Conservation (phyloP, 257 asterid species). For the Henckelia pumila region DNA sequence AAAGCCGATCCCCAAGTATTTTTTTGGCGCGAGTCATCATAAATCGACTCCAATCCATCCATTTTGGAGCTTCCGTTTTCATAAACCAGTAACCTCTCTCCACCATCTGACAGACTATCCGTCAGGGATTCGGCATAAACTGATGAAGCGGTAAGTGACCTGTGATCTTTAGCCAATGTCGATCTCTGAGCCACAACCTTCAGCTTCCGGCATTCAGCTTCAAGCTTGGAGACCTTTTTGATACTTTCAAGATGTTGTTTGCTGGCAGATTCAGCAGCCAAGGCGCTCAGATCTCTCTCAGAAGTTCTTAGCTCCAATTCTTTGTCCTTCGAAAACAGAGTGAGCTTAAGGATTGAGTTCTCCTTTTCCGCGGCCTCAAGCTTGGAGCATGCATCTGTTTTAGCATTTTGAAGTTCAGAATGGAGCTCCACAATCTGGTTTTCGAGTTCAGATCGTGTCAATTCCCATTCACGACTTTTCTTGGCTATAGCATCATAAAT, state of each 20-base stretch:
- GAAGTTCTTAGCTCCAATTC: slow-evolving; percentile 41
- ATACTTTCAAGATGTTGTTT: slow-evolving; percentile 70
- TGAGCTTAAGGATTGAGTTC: slow-evolving; percentile 50
- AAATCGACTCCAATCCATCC: slow-evolving; percentile 35
- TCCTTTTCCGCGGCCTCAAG: slow-evolving; percentile 64
- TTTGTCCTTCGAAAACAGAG: slow-evolving; percentile 44
- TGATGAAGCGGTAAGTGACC: slow-evolving; percentile 47
- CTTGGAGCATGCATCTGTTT: slow-evolving; percentile 43
- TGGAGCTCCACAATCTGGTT: slow-evolving; percentile 51
- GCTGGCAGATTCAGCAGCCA: slow-evolving; percentile 79
- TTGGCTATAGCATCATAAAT: slow-evolving; percentile 40
- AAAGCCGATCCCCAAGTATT: slow-evolving; percentile 22
- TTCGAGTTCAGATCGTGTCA: slow-evolving; percentile 51
- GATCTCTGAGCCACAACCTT: slow-evolving; percentile 48
- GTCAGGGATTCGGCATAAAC: slow-evolving; percentile 50
- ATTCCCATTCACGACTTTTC: slow-evolving; percentile 52
- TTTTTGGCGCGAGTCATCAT: slow-evolving; percentile 25
- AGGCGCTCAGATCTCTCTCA: slow-evolving; percentile 63
- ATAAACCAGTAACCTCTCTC: slow-evolving; percentile 37
- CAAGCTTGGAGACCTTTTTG: slow-evolving; percentile 60
- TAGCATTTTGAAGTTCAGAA: slow-evolving; percentile 44
- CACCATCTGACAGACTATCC: slow-evolving; percentile 62
- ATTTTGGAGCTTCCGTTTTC: slow-evolving; percentile 34
- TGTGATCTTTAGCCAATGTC: slow-evolving; percentile 33
- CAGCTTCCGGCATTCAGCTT: slow-evolving; percentile 76